phyloP scores from a whole-genome alignment of 441 rosid genomes.

The Adansonia gregorii region DNA sequence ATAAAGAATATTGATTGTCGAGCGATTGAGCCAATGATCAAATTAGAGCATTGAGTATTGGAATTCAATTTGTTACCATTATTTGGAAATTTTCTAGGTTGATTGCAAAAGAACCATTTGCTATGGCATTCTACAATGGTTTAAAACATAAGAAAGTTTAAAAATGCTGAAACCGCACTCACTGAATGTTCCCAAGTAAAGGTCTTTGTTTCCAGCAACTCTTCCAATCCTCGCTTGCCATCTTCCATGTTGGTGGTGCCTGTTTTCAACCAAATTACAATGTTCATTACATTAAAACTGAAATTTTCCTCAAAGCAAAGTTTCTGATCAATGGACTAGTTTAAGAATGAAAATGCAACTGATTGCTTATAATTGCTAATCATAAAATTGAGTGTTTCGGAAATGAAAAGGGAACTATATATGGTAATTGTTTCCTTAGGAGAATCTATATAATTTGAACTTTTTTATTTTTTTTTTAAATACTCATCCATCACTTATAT shows the following conservation, averaged over 20 bases:
- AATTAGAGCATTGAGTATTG: background rate
- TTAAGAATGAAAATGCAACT: background rate
- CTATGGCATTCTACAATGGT: background rate
- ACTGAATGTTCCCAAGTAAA: slow-evolving; percentile 79
- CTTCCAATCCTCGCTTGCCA: slow-evolving; percentile 85
- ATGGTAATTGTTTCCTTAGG: no score
- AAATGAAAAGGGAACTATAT: no score
- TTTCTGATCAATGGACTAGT: slow-evolving; percentile 10
- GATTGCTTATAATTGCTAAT: no score
- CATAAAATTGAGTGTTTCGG: background rate
- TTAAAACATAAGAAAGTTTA: background rate
- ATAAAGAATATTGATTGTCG: slow-evolving; percentile 11
- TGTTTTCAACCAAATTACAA: slow-evolving; percentile 20
- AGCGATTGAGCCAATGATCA: background rate
- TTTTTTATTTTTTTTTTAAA: no score
- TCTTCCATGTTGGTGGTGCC: slow-evolving; percentile 84
- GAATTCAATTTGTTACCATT: no score
- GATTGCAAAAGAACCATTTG: background rate
- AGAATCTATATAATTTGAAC: no score
- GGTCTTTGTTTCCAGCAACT: slow-evolving; percentile 84
- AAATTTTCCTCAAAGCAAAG: background rate
- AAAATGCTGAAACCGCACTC: slow-evolving; percentile 17
- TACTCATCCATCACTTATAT: no score
- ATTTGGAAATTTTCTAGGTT: no score
- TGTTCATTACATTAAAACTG: background rate